phyloP scores from a whole-genome alignment of 2,329 filamentous ascomycete species.

The Lecanicillium sp. region DNA sequence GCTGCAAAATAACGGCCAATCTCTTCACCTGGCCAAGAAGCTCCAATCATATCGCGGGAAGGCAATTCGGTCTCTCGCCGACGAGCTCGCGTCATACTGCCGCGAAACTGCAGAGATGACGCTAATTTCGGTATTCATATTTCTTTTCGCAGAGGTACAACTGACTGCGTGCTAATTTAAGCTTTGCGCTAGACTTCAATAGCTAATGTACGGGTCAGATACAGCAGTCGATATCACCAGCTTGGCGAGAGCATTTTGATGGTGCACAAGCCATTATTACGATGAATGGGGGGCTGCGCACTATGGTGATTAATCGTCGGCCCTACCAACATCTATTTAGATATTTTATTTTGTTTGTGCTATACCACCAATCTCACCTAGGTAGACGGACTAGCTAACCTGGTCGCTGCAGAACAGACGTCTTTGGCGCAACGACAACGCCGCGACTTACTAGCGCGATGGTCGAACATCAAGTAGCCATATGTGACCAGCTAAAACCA shows the following conservation, averaged over 20 bases:
- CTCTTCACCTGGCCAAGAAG: constrained; percentile 3
- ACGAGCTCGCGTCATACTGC: constrained; percentile 1
- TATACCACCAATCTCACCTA: too few relatives aligned
- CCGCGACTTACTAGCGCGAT: constrained; percentile 3
- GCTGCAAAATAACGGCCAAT: constrained; percentile 8
- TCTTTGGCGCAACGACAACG: constrained; percentile 11
- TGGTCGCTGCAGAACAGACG: constrained; percentile 7
- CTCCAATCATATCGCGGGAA: constrained; percentile 12
- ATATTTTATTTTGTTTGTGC: constrained; percentile 11
- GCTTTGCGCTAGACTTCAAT: not conserved
- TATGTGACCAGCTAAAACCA: constrained; percentile 7
- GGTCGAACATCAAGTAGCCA: constrained; percentile 9
- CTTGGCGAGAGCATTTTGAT: constrained; percentile 12
- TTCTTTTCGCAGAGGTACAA: constrained; percentile 13
- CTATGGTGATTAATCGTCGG: constrained; percentile 2
- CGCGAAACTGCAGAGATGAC: not conserved
- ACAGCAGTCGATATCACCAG: constrained; percentile 11
- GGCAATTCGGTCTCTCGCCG: constrained; percentile 10
- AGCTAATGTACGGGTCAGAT: constrained; percentile 3
- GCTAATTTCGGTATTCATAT: constrained; percentile 8
- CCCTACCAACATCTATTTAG: constrained; percentile 6
- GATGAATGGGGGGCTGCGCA: constrained; percentile 9
- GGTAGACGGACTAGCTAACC: too few relatives aligned
- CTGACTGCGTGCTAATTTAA: too few relatives aligned
- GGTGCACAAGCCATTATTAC: constrained; percentile 11